phyloP scores from a whole-genome alignment of 208 protist genomes.

The Zelonia costaricensis region DNA sequence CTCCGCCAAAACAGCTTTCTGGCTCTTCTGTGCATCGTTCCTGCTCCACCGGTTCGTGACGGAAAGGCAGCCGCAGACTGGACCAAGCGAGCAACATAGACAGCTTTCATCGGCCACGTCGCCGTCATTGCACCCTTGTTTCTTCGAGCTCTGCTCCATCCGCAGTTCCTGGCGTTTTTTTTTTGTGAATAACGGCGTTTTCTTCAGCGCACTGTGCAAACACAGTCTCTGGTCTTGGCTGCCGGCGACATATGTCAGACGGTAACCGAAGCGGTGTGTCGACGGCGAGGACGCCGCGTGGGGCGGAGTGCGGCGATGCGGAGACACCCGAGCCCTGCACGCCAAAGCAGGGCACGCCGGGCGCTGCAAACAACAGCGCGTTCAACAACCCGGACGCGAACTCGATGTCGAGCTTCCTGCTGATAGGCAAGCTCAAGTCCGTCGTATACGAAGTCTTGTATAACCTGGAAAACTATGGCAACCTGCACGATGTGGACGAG shows the following conservation, averaged over 20 bases:
- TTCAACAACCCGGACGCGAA: slow-evolving; percentile 9
- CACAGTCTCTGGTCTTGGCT: too few relatives aligned
- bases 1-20: too few relatives aligned
- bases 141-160: not conserved
- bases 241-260: too few relatives aligned
- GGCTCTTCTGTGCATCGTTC: too few relatives aligned
- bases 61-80: too few relatives aligned
- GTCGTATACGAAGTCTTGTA: slow-evolving; percentile 63
- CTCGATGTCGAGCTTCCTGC: slow-evolving; percentile 32
- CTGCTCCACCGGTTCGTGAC: too few relatives aligned
- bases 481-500: slow-evolving; percentile 59
- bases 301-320: slow-evolving; percentile 1
- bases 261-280: not conserved
- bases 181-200: too few relatives aligned
- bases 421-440: slow-evolving; percentile 62
- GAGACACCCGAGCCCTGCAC: slow-evolving; percentile 15
- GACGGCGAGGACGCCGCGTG: not conserved
- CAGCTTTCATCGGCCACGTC: too few relatives aligned
- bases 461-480: slow-evolving; percentile 42
- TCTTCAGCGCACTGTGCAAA: too few relatives aligned
- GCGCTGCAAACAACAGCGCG: not conserved
- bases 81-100: too few relatives aligned
- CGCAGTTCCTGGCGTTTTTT: not conserved
- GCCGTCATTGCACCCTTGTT: too few relatives aligned
- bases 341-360: slow-evolving; percentile 2